Percentiles rank a stretch among this genome's conserved stretches.
Evolutionary conservation across 208 protist genomes (phyloP).

Genomic region (Wallacemonas sp.): DNA sequence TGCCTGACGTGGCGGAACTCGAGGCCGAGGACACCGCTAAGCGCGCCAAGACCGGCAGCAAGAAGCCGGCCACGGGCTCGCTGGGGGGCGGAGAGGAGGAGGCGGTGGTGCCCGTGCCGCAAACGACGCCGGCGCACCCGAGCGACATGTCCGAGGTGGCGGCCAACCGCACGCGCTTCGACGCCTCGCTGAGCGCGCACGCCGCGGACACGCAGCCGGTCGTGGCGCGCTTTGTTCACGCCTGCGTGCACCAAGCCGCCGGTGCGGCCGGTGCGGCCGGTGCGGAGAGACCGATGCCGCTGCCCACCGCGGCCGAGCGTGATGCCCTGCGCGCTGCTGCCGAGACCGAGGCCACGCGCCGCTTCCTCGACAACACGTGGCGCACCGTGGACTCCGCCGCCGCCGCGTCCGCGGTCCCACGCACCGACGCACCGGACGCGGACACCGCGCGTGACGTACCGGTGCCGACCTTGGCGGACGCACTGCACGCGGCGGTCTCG

Average conservation of each 20-base stretch:
- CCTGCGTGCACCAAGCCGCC: conserved; percentile 23
- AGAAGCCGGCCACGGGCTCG: neutral
- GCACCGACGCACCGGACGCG: too few relatives aligned
- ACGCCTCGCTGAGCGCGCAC: conserved; percentile 26
- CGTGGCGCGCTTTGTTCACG: conserved; percentile 6
- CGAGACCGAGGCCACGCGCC: neutral
- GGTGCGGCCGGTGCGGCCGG: too few relatives aligned
- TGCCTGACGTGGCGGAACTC: conserved; percentile 1
- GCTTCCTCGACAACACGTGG: neutral
- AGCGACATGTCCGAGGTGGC: conserved; percentile 38
- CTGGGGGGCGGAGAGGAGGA: conserved; percentile 13
- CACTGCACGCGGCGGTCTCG: neutral
- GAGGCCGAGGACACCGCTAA: conserved; percentile 15
- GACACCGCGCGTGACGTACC: too few relatives aligned
- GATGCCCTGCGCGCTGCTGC: neutral
- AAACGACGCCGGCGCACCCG: conserved; percentile 16
- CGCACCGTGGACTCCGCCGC: neutral
- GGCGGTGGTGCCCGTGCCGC: neutral
- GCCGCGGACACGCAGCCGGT: neutral
- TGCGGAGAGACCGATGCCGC: too few relatives aligned
- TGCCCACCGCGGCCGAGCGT: neutral
- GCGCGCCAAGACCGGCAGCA: conserved; percentile 6
- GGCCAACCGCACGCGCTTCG: conserved; percentile 34
- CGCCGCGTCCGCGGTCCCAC: too few relatives aligned
- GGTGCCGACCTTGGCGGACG: neutral